Evolutionary conservation across 352 stramenopile genomes (phyloP).

Genomic region (Phytopythium oedochilum): DNA sequence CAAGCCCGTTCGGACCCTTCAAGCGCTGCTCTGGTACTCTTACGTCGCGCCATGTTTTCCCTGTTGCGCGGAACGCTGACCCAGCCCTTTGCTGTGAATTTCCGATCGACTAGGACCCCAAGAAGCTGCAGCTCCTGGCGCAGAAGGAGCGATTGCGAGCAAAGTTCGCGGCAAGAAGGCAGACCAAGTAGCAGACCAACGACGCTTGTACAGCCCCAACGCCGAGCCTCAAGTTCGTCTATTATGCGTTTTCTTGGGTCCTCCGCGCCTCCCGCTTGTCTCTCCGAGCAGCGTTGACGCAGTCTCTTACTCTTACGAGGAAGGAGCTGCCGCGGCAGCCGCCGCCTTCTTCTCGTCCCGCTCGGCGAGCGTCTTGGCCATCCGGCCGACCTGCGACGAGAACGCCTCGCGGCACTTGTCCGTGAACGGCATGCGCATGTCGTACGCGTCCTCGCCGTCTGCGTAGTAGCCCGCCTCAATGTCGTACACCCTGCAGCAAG

Average conservation of each 20-base stretch:
- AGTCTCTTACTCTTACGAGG: slow-evolving; percentile 1
- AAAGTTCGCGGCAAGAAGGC: slow-evolving; percentile 45
- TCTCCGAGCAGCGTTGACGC: background rate
- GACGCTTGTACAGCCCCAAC: background rate
- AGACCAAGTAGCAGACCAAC: no score
- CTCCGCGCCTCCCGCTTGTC: background rate
- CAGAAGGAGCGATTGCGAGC: slow-evolving; percentile 67
- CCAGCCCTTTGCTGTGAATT: background rate
- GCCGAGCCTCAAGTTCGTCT: background rate
- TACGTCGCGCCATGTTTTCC: no score
- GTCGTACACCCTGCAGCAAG: slow-evolving; percentile 89
- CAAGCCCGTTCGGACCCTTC: background rate
- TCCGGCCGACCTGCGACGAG: slow-evolving; percentile 75
- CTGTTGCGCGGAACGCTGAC: no score
- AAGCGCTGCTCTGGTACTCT: background rate
- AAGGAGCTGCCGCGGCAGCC: slow-evolving; percentile 16
- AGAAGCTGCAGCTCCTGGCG: slow-evolving; percentile 46
- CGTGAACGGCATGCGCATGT: slow-evolving; percentile 96
- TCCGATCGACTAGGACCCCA: slow-evolving; percentile 29
- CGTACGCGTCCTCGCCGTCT: slow-evolving; percentile 99
- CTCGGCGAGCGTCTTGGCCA: slow-evolving; percentile 74
- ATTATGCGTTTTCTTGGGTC: background rate
- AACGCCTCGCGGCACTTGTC: slow-evolving; percentile 88
- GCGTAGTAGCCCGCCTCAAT: slow-evolving; percentile 99
- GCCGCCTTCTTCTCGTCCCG: slow-evolving; percentile 41